phyloP scores from a whole-genome alignment of 2,329 filamentous ascomycete genomes.

The Thielaviopsis punctulata region DNA sequence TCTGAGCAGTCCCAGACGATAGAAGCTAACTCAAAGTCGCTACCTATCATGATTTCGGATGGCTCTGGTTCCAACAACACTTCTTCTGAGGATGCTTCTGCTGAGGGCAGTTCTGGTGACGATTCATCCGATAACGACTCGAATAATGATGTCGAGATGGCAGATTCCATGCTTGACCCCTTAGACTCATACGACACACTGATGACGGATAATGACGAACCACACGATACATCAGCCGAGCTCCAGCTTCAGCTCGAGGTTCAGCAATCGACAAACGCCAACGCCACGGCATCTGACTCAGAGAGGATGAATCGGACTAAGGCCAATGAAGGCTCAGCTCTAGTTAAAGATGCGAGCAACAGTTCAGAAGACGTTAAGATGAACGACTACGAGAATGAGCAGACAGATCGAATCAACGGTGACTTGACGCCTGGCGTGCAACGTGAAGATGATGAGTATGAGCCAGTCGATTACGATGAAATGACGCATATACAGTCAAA shows the following conservation, averaged over 20 bases:
- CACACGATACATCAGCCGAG: background rate
- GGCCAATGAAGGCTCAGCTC: background rate
- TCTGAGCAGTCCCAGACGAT: background rate
- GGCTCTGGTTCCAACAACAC: too few species aligned
- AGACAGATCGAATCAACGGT: background rate
- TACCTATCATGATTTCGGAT: too few species aligned
- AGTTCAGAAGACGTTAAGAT: background rate
- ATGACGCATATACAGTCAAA: too few species aligned
- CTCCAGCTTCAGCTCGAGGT: background rate
- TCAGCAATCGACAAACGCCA: background rate
- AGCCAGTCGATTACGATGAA: background rate
- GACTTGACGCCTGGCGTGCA: too few species aligned
- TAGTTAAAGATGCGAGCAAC: background rate
- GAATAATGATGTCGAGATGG: background rate
- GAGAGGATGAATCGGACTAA: background rate
- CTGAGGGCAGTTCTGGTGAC: background rate
- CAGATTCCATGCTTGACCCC: background rate
- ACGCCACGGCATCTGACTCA: background rate
- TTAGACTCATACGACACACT: background rate
- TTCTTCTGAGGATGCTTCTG: too few species aligned
- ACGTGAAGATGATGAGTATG: slow-evolving; percentile 4
- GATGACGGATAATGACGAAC: background rate
- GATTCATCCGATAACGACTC: slow-evolving; percentile 2
- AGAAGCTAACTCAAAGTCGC: background rate
- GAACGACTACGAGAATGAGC: background rate